phyloP scores from a whole-genome alignment of 345 rosid genomes.

The Syzygium jambos region DNA sequence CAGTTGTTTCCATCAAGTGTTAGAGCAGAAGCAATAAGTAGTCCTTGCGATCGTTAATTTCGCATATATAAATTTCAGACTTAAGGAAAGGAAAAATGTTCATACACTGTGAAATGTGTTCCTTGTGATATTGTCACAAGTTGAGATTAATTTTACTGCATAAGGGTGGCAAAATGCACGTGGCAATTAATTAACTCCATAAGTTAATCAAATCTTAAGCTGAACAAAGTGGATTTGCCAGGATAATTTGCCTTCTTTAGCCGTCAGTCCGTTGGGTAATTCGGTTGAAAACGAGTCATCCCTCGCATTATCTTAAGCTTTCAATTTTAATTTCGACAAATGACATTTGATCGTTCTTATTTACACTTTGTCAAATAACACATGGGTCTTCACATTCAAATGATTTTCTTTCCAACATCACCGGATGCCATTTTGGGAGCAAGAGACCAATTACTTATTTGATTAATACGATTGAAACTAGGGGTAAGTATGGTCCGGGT shows the following conservation, averaged over 20 bases:
- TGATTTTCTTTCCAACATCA: conserved; percentile 19
- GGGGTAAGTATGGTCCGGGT: too few species aligned
- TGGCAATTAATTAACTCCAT: too few species aligned
- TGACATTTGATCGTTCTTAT: not conserved
- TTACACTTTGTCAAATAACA: not conserved
- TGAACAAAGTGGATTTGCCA: not conserved
- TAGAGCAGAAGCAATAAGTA: not conserved
- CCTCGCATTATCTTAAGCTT: not conserved
- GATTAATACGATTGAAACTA: not conserved
- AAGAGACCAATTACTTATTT: not conserved
- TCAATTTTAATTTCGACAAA: not conserved
- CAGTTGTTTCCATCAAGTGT: not conserved
- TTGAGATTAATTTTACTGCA: not conserved
- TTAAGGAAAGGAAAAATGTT: not conserved
- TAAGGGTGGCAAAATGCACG: not conserved
- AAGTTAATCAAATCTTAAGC: not conserved
- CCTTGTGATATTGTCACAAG: not conserved
- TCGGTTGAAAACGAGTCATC: not conserved
- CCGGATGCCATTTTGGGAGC: not conserved
- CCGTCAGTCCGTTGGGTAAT: not conserved
- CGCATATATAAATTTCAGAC: not conserved
- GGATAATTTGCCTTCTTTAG: not conserved
- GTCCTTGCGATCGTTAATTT: not conserved
- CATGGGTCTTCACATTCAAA: not conserved
- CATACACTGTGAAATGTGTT: not conserved